Evolutionary conservation across 768 basidiomycete genomes (phyloP).

Genomic region (Psilocybe tampanensis): DNA sequence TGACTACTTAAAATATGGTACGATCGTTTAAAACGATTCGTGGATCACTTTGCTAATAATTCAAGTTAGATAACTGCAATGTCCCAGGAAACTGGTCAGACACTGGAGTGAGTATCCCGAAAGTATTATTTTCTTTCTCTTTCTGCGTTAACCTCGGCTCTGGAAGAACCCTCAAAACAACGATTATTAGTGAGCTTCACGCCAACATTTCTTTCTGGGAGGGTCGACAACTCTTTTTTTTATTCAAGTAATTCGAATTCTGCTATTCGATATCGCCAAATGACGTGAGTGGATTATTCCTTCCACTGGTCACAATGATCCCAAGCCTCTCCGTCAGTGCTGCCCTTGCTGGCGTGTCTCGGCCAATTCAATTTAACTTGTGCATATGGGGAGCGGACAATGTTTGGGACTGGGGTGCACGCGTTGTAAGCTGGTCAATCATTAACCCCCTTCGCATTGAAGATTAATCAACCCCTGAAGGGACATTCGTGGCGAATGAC

Average conservation of each 20-base stretch:
- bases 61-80: slow-evolving; percentile 16
- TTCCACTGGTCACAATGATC: no score
- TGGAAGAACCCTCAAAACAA: slow-evolving; percentile 10
- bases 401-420: slow-evolving; percentile 62
- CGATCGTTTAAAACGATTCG: no score
- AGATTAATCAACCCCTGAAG: neutral
- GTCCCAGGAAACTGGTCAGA: slow-evolving; percentile 19
- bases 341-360: slow-evolving; percentile 44
- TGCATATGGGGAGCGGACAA: slow-evolving; percentile 59
- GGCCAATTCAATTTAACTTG: slow-evolving; percentile 50
- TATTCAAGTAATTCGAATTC: slow-evolving; percentile 55
- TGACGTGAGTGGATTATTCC: slow-evolving; percentile 41
- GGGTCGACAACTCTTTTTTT: no score
- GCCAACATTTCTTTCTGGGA: no score
- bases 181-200: slow-evolving; percentile 14
- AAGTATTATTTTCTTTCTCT: neutral
- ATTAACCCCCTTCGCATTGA: no score
- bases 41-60: no score
- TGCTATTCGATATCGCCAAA: slow-evolving; percentile 56
- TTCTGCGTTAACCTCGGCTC: neutral
- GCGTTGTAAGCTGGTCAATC: slow-evolving; percentile 30
- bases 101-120: neutral
- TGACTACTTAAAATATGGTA: slow-evolving; percentile 58
- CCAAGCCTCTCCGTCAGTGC: no score
- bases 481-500: slow-evolving; percentile 21